Evolutionary conservation across 2,329 filamentous ascomycete genomes (phyloP), one percentile per base, ranked within the genome.

Genomic region (Didymella exigua): DNA sequence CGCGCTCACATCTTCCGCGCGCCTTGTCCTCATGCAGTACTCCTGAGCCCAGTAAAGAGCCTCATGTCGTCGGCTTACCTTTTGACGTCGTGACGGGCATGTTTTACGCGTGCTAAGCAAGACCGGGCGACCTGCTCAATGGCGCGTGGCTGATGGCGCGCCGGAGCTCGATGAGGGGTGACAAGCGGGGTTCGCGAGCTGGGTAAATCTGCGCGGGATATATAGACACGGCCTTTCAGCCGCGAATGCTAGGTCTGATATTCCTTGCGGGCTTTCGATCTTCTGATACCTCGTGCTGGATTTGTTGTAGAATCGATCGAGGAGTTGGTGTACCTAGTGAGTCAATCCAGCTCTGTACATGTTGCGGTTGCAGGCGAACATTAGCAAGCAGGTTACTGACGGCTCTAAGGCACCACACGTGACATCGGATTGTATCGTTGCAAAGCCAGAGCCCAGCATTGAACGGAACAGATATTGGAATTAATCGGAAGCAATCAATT

Each of bases 201-300:
- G 52, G 52, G 52, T 50, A 45, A 46, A 55, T 45, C 42, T 50
- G 52, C 52, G 46, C 46, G 46, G 41, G 18, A 27, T 55, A 50
- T 55, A 55, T 55, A 55, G 52, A 36, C 36, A 47, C 52, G 47
- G 52, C 34, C 30, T 13, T 47, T n/a, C 30, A 36, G 41, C 46
- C 42, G 29, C 19, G 29, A 46, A 26, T 33, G 21, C 19, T 18
- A 36, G 41, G 19, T 9, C 23, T 26, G 47, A 30, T 23, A 37
- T n/a, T 16, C 18, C 19, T 24, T 16, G 27, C 27, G 19, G 18
- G 8, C 34, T 29, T 6, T 8, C 30, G 14, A 9, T 18, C 14
- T n/a, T 29, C 10, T 16, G 40, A 13, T 36, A 14, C 11, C 10
- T 24, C 36, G 18, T 41, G 33, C 5, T 13, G 33, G 16, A 31